These are phyloP conservation scores for Aspergillus novoparasiticus DNA, from an alignment of 2,329 filamentous ascomycete genomes.

Conservation along the genomic window DNA sequence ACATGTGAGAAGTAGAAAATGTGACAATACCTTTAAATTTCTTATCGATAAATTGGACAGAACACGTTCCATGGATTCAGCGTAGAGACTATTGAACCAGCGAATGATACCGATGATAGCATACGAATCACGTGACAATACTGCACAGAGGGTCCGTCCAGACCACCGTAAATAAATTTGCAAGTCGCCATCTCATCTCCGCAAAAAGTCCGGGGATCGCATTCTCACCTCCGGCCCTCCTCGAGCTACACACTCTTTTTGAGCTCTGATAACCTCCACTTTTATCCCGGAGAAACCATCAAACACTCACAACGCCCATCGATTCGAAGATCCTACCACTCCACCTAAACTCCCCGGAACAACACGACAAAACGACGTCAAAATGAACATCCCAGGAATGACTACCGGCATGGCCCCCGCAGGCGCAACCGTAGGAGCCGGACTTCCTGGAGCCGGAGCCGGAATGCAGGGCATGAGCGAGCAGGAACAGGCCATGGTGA, in stretches of 20 bases:
- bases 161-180: slow-evolving; percentile 38
- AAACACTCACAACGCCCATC: too few relatives aligned
- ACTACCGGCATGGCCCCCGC: slow-evolving; percentile 33
- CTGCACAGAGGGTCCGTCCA: slow-evolving; percentile 16
- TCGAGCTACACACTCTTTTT: neutral
- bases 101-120: neutral
- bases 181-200: slow-evolving; percentile 30
- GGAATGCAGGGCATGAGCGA: slow-evolving; percentile 46
- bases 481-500: slow-evolving; percentile 52
- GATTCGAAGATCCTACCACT: neutral
- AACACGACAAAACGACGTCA: neutral
- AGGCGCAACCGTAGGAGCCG: slow-evolving; percentile 20
- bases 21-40: neutral
- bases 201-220: slow-evolving; percentile 29
- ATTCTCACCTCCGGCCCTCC: neutral
- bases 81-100: too few relatives aligned
- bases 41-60: neutral
- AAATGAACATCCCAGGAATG: slow-evolving; percentile 36
- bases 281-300: neutral
- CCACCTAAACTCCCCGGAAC: neutral
- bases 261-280: neutral
- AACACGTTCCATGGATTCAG: neutral
- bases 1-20: neutral
- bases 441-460: slow-evolving; percentile 14
- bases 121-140: slow-evolving; percentile 22